Evolutionary conservation across 371 early-diverging fungal species (phyloP).

Genomic region (Mortierella sp.): DNA sequence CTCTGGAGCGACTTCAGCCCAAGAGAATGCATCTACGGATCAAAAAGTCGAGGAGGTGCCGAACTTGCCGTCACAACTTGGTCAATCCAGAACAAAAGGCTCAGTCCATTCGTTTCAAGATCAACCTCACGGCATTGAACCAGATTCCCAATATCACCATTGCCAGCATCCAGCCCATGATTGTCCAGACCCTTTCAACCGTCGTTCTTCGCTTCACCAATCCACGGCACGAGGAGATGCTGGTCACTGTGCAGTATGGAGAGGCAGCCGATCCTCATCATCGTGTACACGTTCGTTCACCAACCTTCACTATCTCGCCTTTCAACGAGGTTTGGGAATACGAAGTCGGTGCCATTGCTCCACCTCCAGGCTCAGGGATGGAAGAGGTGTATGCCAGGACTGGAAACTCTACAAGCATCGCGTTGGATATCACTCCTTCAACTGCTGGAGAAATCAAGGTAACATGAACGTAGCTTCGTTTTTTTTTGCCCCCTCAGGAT

Average conservation of each 20-base stretch:
- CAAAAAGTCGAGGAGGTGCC: constrained; percentile 88
- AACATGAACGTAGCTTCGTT: too few species aligned
- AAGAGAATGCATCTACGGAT: constrained; percentile 88
- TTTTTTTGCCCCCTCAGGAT: too few species aligned
- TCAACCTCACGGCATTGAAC: constrained; percentile 87
- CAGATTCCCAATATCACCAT: constrained; percentile 84
- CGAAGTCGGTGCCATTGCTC: constrained; percentile 67
- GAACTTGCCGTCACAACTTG: constrained; percentile 86
- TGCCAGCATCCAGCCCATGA: constrained; percentile 67
- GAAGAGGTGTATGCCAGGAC: constrained; percentile 67
- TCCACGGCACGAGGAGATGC: constrained; percentile 81
- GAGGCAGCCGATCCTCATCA: constrained; percentile 32
- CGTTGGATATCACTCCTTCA: constrained; percentile 64
- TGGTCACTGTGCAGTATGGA: constrained; percentile 61
- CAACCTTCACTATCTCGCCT: constrained; percentile 77
- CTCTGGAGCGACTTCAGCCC: constrained; percentile 72
- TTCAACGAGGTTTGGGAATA: constrained; percentile 88
- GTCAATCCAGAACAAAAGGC: constrained; percentile 94
- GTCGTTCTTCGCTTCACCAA: constrained; percentile 86
- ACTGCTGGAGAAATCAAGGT: constrained; percentile 37
- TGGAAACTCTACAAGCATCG: constrained; percentile 69
- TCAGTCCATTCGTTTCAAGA: constrained; percentile 85
- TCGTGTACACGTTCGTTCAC: constrained; percentile 70
- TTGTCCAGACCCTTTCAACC: constrained; percentile 61
- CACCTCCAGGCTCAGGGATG: constrained; percentile 27